Conservation (phyloP, 2,329 filamentous ascomycete species). For the Alternaria consortialis region DNA sequence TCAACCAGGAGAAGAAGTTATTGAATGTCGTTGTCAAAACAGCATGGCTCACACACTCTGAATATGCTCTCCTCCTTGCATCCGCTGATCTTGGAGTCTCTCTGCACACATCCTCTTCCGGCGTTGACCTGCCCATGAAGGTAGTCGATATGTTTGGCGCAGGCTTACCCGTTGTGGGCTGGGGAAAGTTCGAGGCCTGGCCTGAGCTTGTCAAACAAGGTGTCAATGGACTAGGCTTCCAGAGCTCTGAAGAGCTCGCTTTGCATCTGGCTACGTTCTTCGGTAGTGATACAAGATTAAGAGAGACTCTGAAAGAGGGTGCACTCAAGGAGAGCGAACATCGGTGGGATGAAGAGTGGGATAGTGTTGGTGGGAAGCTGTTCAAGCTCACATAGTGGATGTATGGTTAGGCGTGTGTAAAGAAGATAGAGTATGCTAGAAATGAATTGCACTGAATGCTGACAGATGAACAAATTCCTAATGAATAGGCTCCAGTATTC, state of each 20-base stretch:
- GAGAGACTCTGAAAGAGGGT: conserved; percentile 71
- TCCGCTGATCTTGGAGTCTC: conserved; percentile 90
- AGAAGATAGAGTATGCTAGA: not conserved
- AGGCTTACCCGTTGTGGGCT: conserved; percentile 88
- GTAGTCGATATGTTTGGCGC: conserved; percentile 99
- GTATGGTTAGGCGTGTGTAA: not conserved
- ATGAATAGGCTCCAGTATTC: not conserved
- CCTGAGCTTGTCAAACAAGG: conserved; percentile 88
- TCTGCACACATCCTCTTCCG: conserved; percentile 90
- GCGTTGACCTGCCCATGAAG: conserved; percentile 98
- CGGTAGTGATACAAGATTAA: conserved; percentile 59
- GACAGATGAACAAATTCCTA: not conserved
- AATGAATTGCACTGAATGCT: not conserved
- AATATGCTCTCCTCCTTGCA: conserved; percentile 86
- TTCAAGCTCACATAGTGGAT: conserved; percentile 52
- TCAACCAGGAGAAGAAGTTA: conserved; percentile 71
- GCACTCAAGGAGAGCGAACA: conserved; percentile 76
- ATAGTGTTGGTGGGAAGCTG: conserved; percentile 77
- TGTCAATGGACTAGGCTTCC: conserved; percentile 86
- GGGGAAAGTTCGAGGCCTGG: conserved; percentile 86
- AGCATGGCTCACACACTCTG: conserved; percentile 82
- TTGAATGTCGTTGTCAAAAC: conserved; percentile 76
- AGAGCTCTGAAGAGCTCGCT: conserved; percentile 71
- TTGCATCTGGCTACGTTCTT: conserved; percentile 72
- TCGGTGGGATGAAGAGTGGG: conserved; percentile 94